Percentiles rank a stretch among this genome's conserved stretches.
These are phyloP conservation scores for Pisolithus sp. DNA, from an alignment of 768 basidiomycete genomes.

Conservation along the genomic window DNA sequence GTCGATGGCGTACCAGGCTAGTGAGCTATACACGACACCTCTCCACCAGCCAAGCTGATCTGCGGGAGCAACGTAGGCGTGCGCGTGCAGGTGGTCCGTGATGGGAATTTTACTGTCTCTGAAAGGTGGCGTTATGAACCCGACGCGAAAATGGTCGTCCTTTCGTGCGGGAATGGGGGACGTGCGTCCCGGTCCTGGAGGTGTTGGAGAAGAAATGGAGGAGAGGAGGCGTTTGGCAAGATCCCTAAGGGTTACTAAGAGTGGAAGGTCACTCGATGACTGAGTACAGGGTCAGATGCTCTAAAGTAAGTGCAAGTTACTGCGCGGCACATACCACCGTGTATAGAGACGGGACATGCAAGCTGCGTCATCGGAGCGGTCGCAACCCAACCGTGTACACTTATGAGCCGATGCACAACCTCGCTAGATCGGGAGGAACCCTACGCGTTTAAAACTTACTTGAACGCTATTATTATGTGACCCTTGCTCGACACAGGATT, in stretches of 20 bases:
- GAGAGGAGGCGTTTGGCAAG: slow-evolving; percentile 52
- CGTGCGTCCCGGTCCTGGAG: slow-evolving; percentile 15
- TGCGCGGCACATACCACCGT: slow-evolving; percentile 45
- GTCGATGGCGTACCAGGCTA: slow-evolving; percentile 73
- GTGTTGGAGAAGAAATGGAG: slow-evolving; percentile 32
- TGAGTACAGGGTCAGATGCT: slow-evolving; percentile 20
- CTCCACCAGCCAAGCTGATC: slow-evolving; percentile 73
- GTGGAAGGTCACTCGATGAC: slow-evolving; percentile 72
- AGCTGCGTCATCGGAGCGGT: slow-evolving; percentile 32
- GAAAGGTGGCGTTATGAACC: slow-evolving; percentile 76
- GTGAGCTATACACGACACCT: slow-evolving; percentile 54
- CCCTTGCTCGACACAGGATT: slow-evolving; percentile 69
- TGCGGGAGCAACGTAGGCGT: slow-evolving; percentile 61
- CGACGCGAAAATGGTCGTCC: slow-evolving; percentile 48
- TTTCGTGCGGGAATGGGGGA: slow-evolving; percentile 22
- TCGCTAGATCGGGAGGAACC: neutral
- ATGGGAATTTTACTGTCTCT: slow-evolving; percentile 73
- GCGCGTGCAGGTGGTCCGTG: slow-evolving; percentile 72
- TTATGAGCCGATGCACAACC: neutral
- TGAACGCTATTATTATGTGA: slow-evolving; percentile 70
- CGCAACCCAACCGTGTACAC: neutral
- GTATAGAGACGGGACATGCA: slow-evolving; percentile 77
- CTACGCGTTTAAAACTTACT: slow-evolving; percentile 38
- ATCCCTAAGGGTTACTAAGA: slow-evolving; percentile 57
- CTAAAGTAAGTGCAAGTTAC: neutral